Evolutionary conservation across 257 asterid genomes (phyloP).

Genomic region (Phtheirospermum japonicum): DNA sequence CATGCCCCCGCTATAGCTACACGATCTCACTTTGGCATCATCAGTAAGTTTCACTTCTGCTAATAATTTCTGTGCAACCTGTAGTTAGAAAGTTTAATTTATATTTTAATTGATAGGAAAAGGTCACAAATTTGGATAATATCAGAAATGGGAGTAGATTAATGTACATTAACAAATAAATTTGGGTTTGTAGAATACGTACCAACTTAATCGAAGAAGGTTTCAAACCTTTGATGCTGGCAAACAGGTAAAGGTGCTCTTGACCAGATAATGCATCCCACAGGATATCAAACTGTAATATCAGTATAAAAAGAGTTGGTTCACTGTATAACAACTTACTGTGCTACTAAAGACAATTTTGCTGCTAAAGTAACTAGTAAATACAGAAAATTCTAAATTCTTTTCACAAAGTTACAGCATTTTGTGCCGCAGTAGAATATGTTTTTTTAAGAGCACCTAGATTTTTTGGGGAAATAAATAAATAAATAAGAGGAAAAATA

Average conservation of each 20-base stretch:
- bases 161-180: conserved; percentile 1
- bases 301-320: conserved; percentile 23
- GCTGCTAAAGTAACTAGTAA: neutral
- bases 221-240: conserved; percentile 77
- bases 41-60: conserved; percentile 81
- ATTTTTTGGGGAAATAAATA: too few species aligned
- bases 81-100: conserved; percentile 20
- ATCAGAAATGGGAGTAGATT: conserved; percentile 6
- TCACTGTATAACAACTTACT: conserved; percentile 13
- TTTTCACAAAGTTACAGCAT: too few species aligned
- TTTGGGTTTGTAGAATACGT: conserved; percentile 24
- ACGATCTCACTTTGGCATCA: conserved; percentile 68
- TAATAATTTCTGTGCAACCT: conserved; percentile 65
- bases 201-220: conserved; percentile 61
- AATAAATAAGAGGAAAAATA: neutral
- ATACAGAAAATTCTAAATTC: neutral
- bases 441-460: too few species aligned
- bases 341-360: neutral
- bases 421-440: too few species aligned
- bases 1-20: conserved; percentile 97
- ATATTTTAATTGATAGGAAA: neutral
- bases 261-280: conserved; percentile 90
- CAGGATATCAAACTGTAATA: conserved; percentile 77
- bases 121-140: neutral
- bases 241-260: conserved; percentile 88